phyloP scores from a whole-genome alignment of 148 eudicot species.

The Rhododendron vialii region DNA sequence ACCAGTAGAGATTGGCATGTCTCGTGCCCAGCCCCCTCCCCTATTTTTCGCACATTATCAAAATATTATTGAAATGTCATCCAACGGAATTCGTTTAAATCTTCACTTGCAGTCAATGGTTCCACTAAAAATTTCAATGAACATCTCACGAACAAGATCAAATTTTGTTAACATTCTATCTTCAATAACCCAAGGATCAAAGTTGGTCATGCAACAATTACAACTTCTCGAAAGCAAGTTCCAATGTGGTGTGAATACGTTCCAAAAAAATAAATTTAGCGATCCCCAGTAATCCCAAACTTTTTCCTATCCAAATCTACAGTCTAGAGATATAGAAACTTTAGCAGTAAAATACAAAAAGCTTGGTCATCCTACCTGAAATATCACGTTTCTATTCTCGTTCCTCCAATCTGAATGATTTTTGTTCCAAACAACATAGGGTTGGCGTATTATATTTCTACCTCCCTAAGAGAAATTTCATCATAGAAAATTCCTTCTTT shows the following conservation, averaged over 20 bases:
- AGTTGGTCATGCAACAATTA: background rate
- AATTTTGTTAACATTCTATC: background rate
- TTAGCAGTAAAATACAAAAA: background rate
- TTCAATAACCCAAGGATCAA: background rate
- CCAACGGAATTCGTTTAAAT: background rate
- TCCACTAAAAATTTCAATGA: background rate
- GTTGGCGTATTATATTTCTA: background rate
- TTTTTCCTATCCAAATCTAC: background rate
- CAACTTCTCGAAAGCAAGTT: background rate
- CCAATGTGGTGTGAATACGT: background rate
- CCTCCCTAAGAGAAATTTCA: background rate
- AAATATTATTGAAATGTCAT: background rate
- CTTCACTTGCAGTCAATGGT: background rate
- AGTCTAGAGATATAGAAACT: background rate
- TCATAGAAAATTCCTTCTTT: background rate
- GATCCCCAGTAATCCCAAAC: background rate
- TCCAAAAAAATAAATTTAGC: background rate
- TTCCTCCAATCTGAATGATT: background rate
- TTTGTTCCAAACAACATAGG: background rate
- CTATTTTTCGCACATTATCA: background rate
- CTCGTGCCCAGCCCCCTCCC: background rate
- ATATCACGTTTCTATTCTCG: background rate
- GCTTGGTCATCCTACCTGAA: background rate
- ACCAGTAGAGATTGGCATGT: background rate
- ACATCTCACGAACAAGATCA: background rate